phyloP scores from a whole-genome alignment of 2,329 filamentous ascomycete genomes.

The Pseudocercospora fijiensis region DNA sequence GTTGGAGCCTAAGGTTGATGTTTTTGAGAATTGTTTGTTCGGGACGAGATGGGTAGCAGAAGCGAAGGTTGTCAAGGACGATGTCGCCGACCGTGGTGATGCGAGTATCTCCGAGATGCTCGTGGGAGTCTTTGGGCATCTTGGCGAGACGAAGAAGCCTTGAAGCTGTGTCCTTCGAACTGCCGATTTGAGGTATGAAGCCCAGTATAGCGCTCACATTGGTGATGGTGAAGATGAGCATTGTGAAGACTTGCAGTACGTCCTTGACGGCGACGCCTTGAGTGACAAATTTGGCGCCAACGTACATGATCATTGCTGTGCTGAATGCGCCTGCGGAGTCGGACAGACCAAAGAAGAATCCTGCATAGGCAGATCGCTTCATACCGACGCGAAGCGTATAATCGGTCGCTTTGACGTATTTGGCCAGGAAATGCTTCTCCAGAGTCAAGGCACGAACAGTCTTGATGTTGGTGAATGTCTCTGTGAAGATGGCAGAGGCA shows the following conservation, averaged over 20 bases:
- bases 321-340: constrained; percentile 71
- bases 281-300: constrained; percentile 66
- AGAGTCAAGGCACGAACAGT: constrained; percentile 74
- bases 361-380: constrained; percentile 64
- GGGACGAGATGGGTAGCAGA: constrained; percentile 66
- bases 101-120: constrained; percentile 53
- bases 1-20: constrained; percentile 64
- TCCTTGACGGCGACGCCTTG: constrained; percentile 53
- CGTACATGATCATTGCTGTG: constrained; percentile 80
- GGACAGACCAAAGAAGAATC: constrained; percentile 73
- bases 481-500: constrained; percentile 64
- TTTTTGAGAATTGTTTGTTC: constrained; percentile 57
- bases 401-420: constrained; percentile 56
- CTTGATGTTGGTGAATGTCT: constrained; percentile 75
- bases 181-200: constrained; percentile 77
- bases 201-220: constrained; percentile 68
- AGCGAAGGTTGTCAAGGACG: constrained; percentile 62
- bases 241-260: constrained; percentile 73
- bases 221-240: constrained; percentile 79
- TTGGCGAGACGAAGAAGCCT: constrained; percentile 69
- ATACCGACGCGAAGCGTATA: constrained; percentile 61
- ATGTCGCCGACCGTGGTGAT: constrained; percentile 53
- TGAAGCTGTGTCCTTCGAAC: constrained; percentile 68
- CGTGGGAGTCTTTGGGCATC: constrained; percentile 60
- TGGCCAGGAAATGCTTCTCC: constrained; percentile 67